Conservation (phyloP, 768 basidiomycete genomes). For the Leucocoprinus sp. region DNA sequence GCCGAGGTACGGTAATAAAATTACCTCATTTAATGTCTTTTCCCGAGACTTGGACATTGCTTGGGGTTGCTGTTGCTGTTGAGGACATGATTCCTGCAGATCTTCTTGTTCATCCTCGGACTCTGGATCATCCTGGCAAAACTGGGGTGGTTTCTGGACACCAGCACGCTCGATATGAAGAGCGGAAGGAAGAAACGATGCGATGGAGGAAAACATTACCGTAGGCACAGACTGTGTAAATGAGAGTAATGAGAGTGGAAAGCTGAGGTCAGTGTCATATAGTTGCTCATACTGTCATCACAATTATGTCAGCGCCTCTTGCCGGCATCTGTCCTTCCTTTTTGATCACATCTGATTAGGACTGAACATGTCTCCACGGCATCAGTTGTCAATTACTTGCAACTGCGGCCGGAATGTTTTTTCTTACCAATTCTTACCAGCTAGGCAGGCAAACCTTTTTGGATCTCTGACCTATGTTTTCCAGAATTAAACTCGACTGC, state of each 20-base stretch:
- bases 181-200: constrained; percentile 41
- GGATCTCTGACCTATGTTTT: no score
- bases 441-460: no score
- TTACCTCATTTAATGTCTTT: constrained; percentile 24
- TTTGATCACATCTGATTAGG: no score
- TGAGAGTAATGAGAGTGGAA: constrained; percentile 2
- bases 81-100: constrained; percentile 4
- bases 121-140: constrained; percentile 15
- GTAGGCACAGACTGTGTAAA: constrained; percentile 6
- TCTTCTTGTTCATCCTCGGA: constrained; percentile 29
- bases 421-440: no score
- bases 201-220: constrained; percentile 43
- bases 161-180: constrained; percentile 26
- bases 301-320: constrained; percentile 9
- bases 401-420: no score
- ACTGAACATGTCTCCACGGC: no score
- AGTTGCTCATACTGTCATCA: background rate
- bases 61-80: constrained; percentile 12
- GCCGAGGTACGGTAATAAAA: background rate
- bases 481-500: no score
- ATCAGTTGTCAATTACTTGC: no score
- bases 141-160: constrained; percentile 18
- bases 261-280: constrained; percentile 10
- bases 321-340: background rate
- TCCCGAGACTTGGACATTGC: constrained; percentile 11